These are phyloP conservation scores for Aspergillus glaucus DNA, from an alignment of 2,329 filamentous ascomycete species.

Conservation along the genomic window DNA sequence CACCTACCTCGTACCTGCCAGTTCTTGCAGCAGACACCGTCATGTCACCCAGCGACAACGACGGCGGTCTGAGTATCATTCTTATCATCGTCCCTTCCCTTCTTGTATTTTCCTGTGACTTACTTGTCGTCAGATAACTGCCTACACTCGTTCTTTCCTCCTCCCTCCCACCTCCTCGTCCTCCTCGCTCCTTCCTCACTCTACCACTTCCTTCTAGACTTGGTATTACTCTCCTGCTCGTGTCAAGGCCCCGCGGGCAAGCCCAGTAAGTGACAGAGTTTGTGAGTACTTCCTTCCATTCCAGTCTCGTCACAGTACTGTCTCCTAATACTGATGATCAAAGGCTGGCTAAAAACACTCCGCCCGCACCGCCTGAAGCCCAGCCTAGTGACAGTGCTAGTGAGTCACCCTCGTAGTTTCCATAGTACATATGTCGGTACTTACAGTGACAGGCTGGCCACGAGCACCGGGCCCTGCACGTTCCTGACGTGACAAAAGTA, in stretches of 20 bases:
- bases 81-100: neutral
- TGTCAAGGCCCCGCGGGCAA: conserved; percentile 2
- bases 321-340: neutral
- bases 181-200: neutral
- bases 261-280: conserved; percentile 18
- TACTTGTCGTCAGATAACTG: neutral
- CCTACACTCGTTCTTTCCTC: neutral
- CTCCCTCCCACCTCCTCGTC: neutral
- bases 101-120: neutral
- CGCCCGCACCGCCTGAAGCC: neutral
- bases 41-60: neutral
- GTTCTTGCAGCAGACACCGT: neutral
- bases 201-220: neutral
- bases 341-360: conserved; percentile 1
- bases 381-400: neutral
- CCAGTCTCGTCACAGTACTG: neutral
- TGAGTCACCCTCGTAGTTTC: neutral
- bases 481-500: neutral
- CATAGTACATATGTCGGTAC: neutral
- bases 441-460: neutral
- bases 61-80: neutral
- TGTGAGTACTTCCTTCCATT: conserved; percentile 6
- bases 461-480: neutral
- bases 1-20: neutral
- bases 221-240: neutral